Evolutionary conservation across 495 filamentous ascomycete genomes (phyloP), one percentile per base, ranked within the genome.

Genomic region (Chaetomium fimeti): DNA sequence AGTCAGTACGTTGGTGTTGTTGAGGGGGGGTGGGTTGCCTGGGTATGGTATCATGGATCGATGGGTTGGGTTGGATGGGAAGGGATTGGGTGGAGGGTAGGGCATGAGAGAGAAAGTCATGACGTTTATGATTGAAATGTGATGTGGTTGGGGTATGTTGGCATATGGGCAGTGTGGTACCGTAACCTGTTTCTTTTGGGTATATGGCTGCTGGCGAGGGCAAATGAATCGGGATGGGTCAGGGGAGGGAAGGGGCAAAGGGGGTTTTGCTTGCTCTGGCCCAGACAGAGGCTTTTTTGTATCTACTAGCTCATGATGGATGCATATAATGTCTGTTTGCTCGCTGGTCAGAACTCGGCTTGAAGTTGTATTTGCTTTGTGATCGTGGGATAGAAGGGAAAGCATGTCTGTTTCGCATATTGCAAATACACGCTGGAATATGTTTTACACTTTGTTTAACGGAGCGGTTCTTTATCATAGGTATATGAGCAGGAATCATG

Each of bases 321-420:
- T 48, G 60, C 36, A 62, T 32, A 56, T 62, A 55, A 62, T 55
- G 52, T 47, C 25, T 56, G 58, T 51, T 47, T 62, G 12, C 38
- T 62, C 38, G 22, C 24, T 55, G 29, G 42, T n/a, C 45, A 5
- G 32, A 20, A 1, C n/a, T 13, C 5, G 20, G 8, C 16, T 9
- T 32, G 15, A 27, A 52, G 24, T 16, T 12, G 1, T 47, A n/a
- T 22, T 9, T 36, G 43, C 22, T 22, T 22, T 8, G 18, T 36
- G 3, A 36, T 36, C 32, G 12, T 32, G 32, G 8, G 32, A 36
- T 9, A 9, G 8, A 36, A 36, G 29, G 12, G 8, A 36, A 11
- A 5, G 6, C 32, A 11, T 36, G 1, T 9, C 5, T 36, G 32
- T 36, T n/a, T n/a, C n/a, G n/a, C n/a, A n/a, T n/a, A n/a, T n/a